Evolutionary conservation across 345 rosid species (phyloP).

Genomic region (Citrus reticulata): DNA sequence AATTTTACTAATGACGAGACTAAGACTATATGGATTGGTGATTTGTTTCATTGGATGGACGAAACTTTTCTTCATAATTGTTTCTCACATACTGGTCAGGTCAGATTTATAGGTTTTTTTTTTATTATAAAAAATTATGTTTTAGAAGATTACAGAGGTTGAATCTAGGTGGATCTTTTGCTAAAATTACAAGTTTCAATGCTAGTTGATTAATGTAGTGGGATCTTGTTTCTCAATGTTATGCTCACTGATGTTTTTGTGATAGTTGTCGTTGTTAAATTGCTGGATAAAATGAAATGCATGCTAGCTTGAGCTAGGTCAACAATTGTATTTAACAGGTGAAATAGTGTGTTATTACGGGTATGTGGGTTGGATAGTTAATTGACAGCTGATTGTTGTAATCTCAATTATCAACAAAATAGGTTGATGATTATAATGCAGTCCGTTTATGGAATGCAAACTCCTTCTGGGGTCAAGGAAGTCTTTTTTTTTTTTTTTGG

Average conservation of each 20-base stretch:
- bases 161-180: neutral
- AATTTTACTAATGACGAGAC: conserved; percentile 41
- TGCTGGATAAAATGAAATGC: neutral
- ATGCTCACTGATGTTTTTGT: neutral
- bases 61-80: conserved; percentile 73
- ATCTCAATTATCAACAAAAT: neutral
- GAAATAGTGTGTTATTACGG: neutral
- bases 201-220: neutral
- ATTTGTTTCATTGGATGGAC: conserved; percentile 79
- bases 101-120: conserved; percentile 1
- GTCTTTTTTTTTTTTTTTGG: neutral
- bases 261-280: neutral
- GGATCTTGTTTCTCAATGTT: neutral
- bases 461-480: neutral
- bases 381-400: neutral
- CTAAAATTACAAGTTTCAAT: neutral
- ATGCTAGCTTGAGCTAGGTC: neutral
- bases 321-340: neutral
- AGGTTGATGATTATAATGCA: neutral
- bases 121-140: neutral
- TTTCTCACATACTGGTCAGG: conserved; percentile 78
- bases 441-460: too few relatives aligned
- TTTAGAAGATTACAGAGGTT: neutral
- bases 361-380: neutral
- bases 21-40: conserved; percentile 82